These are phyloP conservation scores for Naganishia vaughanmartiniae DNA, from an alignment of 768 basidiomycete genomes.

Conservation along the genomic window DNA sequence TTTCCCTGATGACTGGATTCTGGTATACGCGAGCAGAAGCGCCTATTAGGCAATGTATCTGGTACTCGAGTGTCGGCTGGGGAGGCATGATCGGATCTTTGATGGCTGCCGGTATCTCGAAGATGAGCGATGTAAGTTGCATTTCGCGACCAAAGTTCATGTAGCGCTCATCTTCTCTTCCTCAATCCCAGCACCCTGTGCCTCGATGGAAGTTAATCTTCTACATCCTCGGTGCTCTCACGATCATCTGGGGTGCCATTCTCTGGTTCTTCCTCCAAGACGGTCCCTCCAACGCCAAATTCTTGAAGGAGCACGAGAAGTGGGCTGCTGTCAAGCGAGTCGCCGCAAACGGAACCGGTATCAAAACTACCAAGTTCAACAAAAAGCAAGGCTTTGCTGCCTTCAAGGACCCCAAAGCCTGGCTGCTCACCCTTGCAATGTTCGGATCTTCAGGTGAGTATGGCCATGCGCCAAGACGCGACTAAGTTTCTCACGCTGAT, in stretches of 20 bases:
- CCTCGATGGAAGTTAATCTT: constrained; percentile 46
- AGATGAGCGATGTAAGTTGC: constrained; percentile 12
- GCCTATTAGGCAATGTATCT: constrained; percentile 51
- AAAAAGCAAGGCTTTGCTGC: constrained; percentile 44
- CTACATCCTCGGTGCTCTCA: constrained; percentile 49
- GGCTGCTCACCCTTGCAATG: constrained; percentile 50
- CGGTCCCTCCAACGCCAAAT: constrained; percentile 48
- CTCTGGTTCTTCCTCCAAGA: constrained; percentile 53
- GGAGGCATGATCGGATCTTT: constrained; percentile 52
- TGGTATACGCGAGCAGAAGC: constrained; percentile 47
- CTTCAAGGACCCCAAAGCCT: constrained; percentile 46
- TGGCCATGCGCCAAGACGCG: neutral
- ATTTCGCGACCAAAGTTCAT: neutral
- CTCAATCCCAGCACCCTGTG: constrained; percentile 27
- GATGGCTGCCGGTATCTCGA: constrained; percentile 50
- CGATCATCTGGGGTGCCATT: constrained; percentile 44
- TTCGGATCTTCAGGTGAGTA: constrained; percentile 37
- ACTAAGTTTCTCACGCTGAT: neutral
- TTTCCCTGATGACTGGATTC: constrained; percentile 52
- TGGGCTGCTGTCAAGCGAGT: constrained; percentile 51
- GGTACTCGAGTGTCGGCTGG: constrained; percentile 50
- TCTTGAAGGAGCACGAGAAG: constrained; percentile 46
- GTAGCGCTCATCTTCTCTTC: neutral
- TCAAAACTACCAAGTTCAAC: constrained; percentile 50
- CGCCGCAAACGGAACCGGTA: constrained; percentile 47